These are phyloP conservation scores for Cerrena zonata DNA, from an alignment of 1,284 basidiomycete genomes.

Conservation along the genomic window DNA sequence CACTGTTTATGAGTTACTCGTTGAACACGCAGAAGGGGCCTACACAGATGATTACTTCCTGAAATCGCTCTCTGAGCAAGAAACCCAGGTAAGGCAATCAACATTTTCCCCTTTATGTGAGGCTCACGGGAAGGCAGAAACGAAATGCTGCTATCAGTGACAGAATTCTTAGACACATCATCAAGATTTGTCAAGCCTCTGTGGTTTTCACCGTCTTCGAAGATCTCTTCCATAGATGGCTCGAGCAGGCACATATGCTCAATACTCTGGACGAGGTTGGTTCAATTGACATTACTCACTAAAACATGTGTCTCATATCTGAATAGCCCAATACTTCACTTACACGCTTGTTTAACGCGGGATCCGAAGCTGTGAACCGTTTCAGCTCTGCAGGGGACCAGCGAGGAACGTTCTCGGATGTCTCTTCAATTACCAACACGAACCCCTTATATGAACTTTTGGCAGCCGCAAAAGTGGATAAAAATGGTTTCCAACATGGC, in stretches of 20 bases:
- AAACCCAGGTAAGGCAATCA: conserved; percentile 11
- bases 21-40: conserved; percentile 40
- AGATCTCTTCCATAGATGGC: conserved; percentile 59
- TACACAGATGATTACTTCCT: conserved; percentile 20
- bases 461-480: conserved; percentile 38
- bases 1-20: conserved; percentile 45
- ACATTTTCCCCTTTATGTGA: not conserved
- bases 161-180: conserved; percentile 44
- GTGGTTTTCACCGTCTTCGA: conserved; percentile 60
- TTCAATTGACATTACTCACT: not conserved
- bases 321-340: conserved; percentile 49
- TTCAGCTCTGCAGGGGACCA: conserved; percentile 33
- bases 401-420: conserved; percentile 24
- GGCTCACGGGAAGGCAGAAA: conserved; percentile 11
- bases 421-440: conserved; percentile 26
- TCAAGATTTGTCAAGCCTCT: conserved; percentile 47
- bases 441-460: conserved; percentile 57
- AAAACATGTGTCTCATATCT: not conserved
- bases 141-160: conserved; percentile 23
- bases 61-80: conserved; percentile 13
- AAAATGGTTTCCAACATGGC: conserved; percentile 43
- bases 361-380: conserved; percentile 37
- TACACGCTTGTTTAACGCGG: conserved; percentile 52
- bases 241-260: conserved; percentile 41
- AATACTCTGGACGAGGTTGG: conserved; percentile 34